These are phyloP conservation scores for Podaxis carcinomalis DNA, from an alignment of 768 basidiomycete genomes.

Conservation along the genomic window DNA sequence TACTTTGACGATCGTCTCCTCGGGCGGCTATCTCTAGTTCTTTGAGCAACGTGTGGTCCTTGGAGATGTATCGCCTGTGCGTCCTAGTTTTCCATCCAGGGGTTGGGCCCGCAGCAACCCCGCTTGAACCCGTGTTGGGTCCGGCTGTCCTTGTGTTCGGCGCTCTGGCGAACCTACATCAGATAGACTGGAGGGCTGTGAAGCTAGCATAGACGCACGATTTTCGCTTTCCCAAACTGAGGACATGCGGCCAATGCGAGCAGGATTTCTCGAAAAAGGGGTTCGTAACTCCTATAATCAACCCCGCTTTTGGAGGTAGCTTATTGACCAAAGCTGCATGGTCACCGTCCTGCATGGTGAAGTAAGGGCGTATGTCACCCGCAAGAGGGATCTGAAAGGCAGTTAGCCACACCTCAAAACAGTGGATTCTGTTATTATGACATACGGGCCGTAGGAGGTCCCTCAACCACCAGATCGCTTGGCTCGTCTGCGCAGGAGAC, in stretches of 20 bases:
- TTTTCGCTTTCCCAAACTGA: conserved; percentile 58
- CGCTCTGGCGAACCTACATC: background rate
- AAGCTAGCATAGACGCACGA: conserved; percentile 31
- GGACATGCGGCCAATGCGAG: conserved; percentile 80
- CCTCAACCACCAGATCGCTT: conserved; percentile 89
- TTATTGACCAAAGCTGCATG: conserved; percentile 72
- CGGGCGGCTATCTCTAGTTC: conserved; percentile 59
- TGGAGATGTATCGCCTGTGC: conserved; percentile 81
- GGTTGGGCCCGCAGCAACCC: conserved; percentile 43
- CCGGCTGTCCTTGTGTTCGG: background rate
- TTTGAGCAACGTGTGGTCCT: conserved; percentile 73
- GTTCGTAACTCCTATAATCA: conserved; percentile 83
- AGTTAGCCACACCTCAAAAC: background rate
- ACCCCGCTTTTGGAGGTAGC: conserved; percentile 71
- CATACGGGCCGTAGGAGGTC: conserved; percentile 80
- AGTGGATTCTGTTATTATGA: background rate
- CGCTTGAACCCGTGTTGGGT: conserved; percentile 21
- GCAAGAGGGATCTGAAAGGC: conserved; percentile 67
- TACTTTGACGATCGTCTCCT: conserved; percentile 48
- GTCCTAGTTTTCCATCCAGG: conserved; percentile 78
- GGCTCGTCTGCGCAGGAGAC: conserved; percentile 78
- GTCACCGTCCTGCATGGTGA: conserved; percentile 95
- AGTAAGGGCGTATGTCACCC: conserved; percentile 88
- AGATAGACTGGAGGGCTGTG: background rate
- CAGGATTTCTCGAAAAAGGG: conserved; percentile 80